phyloP scores from a whole-genome alignment of 2,329 filamentous ascomycete species.

The Aureobasidium sp. region DNA sequence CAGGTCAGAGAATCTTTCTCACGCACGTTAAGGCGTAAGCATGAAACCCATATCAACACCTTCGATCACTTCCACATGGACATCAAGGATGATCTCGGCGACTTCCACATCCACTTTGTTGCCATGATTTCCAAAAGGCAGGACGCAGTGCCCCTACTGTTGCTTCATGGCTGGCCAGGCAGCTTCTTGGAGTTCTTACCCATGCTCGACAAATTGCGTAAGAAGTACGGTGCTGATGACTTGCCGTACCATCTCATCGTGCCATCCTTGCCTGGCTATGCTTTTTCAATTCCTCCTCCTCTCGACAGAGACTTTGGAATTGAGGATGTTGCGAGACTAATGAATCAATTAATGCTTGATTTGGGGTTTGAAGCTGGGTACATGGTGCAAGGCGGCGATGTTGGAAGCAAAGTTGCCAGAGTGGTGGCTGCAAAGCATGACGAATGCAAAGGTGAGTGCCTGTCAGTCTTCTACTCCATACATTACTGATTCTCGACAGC shows the following conservation, averaged over 20 bases:
- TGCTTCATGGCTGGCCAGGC: conserved; percentile 48
- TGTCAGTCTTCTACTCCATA: background rate
- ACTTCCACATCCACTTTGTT: conserved; percentile 42
- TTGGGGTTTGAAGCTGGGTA: conserved; percentile 47
- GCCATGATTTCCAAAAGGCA: conserved; percentile 43
- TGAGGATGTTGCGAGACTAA: conserved; percentile 33
- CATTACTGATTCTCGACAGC: background rate
- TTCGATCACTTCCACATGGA: conserved; percentile 33
- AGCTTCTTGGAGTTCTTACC: conserved; percentile 48
- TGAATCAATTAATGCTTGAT: conserved; percentile 44
- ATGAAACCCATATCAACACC: background rate
- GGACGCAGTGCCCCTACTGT: conserved; percentile 42
- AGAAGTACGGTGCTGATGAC: conserved; percentile 38
- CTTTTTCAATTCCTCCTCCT: conserved; percentile 42
- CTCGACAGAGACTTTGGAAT: conserved; percentile 36
- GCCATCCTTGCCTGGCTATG: conserved; percentile 47
- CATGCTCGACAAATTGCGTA: conserved; percentile 37
- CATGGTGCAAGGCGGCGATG: conserved; percentile 48
- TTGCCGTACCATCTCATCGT: conserved; percentile 50
- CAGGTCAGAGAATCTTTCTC: background rate
- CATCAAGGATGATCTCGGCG: conserved; percentile 32
- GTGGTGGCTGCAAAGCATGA: conserved; percentile 34
- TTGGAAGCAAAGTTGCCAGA: conserved; percentile 39
- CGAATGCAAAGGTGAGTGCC: conserved; percentile 39
- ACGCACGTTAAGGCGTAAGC: background rate